These are phyloP conservation scores for Metschnikowia drakensbergensis DNA, from an alignment of 805 yeast genomes.

Conservation along the genomic window DNA sequence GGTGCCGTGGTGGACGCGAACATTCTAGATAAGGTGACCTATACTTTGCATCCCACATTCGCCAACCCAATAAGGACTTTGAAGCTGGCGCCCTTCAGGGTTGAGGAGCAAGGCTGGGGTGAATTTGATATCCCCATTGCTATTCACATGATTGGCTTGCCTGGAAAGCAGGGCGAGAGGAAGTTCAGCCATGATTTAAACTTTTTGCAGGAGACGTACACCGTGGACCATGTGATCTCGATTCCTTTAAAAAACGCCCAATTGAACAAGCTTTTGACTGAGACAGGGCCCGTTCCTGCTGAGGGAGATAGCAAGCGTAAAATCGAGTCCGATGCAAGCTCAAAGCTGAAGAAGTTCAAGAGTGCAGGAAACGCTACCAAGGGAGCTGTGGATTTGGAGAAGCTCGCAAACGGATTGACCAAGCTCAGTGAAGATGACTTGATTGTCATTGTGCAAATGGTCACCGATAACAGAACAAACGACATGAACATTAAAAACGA, in stretches of 20 bases:
- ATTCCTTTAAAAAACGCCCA: conserved; percentile 72
- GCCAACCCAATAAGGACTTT: conserved; percentile 79
- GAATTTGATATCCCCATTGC: conserved; percentile 87
- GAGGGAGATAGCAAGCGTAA: conserved; percentile 39
- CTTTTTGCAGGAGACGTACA: conserved; percentile 72
- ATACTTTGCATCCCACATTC: conserved; percentile 92
- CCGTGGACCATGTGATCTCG: conserved; percentile 69
- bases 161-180: conserved; percentile 84
- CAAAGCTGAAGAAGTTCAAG: conserved; percentile 51
- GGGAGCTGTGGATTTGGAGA: conserved; percentile 82
- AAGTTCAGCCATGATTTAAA: conserved; percentile 86
- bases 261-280: conserved; percentile 67
- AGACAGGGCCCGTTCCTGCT: conserved; percentile 75
- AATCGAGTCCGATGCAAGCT: conserved; percentile 22
- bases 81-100: conserved; percentile 79
- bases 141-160: conserved; percentile 55
- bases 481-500: conserved; percentile 96
- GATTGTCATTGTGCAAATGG: conserved; percentile 94
- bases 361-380: conserved; percentile 50
- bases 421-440: conserved; percentile 89
- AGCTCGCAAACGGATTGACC: conserved; percentile 84
- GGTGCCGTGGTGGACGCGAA: conserved; percentile 85
- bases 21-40: conserved; percentile 87
- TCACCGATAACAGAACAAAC: conserved; percentile 88
- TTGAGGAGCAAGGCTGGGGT: conserved; percentile 97